Base-by-base conservation (phyloP, 495 filamentous ascomycete species). In the Penicillium pancosmium region DNA sequence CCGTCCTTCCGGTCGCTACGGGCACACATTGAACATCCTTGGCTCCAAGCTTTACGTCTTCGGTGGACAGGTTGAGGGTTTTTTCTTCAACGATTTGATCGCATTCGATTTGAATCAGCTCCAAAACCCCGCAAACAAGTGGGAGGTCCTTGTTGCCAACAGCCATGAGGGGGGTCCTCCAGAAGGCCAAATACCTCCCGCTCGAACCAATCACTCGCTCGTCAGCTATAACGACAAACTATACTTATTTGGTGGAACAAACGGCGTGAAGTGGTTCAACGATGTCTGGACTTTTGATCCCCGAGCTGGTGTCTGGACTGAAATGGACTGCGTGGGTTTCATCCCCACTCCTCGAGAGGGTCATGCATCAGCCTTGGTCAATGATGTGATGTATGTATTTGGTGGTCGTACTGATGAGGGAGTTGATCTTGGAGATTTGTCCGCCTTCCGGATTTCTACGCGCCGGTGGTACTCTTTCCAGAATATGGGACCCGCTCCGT, bases 371-470 rank as follows among this genome's bases (percentile, higher is more conserved):
- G 88, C 95, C 6, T 75, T 99, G 10, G 93, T 98, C 47, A 88
- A 90, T 66, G 95, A 98, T 66, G 93, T 96, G 52, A 99, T 99
- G 95, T 99, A 99, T 73, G 89, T 98, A 55, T 99, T 99, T 69
- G 95, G 95, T 60, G 95, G 95, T n/a, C 88, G 95, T 47, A 96
- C 90, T 5, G 90, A 97, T 65, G 91, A 96, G 51, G 95, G 95
- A 1, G 81, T 86, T 27, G 95, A 98, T 68, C 76, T 98, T 18
- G 95, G 94, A 19, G 95, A 99, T 71, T 75, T 99, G 48, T 93
- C 95, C 1, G 94, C 95, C 2, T 99, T 99, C 75, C 86, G 93
- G 21, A 98, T 99, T 60, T 84, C 88, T 2, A 89, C 91, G 6
- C 86, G 89, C 55, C 87, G 95, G 38, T 99, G 95, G 95, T 99